A percentile compares a stretch with the other conserved stretches of the same genome.
phyloP scores from a whole-genome alignment of 75 land plant species.

The Cunninghamia lanceolata region DNA sequence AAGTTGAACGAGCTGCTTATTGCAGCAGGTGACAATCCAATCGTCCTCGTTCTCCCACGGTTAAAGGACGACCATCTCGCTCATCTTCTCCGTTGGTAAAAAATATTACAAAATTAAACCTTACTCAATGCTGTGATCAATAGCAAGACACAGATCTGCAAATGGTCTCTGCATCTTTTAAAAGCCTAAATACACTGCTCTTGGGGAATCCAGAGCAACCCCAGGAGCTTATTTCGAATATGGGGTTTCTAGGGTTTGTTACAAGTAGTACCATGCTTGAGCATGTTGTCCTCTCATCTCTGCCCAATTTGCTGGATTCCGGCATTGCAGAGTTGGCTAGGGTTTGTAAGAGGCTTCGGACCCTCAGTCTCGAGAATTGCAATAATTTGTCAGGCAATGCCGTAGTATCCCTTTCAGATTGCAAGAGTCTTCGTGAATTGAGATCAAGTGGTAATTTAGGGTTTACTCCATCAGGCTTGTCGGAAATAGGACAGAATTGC shows the following conservation, averaged over 20 bases:
- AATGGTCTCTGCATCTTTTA: conserved; percentile 10
- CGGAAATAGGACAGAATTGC: conserved; percentile 24
- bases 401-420: conserved; percentile 16
- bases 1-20: too few relatives aligned
- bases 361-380: conserved; percentile 14
- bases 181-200: conserved; percentile 4
- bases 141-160: conserved; percentile 24
- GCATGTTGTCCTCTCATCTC: too few relatives aligned
- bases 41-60: too few relatives aligned
- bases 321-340: conserved; percentile 15
- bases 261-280: too few relatives aligned
- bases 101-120: conserved; percentile 22
- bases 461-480: conserved; percentile 29
- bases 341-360: conserved; percentile 13
- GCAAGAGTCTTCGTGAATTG: conserved; percentile 23
- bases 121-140: conserved; percentile 21
- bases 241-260: too few relatives aligned
- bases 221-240: too few relatives aligned
- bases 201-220: too few relatives aligned
- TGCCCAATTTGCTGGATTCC: too few relatives aligned
- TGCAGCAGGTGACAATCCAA: too few relatives aligned
- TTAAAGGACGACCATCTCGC: too few relatives aligned
- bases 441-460: conserved; percentile 22
- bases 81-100: conserved; percentile 12
- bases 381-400: too few relatives aligned